Evolutionary conservation across 768 basidiomycete genomes (phyloP).

Genomic region (Podaxis sp.): DNA sequence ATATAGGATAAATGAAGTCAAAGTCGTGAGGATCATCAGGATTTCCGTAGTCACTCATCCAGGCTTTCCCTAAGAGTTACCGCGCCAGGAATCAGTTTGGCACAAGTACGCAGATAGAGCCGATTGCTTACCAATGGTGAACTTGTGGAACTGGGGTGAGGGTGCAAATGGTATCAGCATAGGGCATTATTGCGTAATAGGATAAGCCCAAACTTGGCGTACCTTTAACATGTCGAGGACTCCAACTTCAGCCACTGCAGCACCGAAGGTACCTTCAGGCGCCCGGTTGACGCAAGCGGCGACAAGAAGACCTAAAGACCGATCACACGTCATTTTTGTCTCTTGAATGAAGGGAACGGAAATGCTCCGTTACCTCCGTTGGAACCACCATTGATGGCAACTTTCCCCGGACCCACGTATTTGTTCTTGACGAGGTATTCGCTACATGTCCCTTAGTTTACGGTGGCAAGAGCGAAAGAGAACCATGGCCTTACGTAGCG

Average conservation of each 20-base stretch:
- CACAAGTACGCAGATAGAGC: neutral
- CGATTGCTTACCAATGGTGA: slow-evolving; percentile 57
- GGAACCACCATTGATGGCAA: slow-evolving; percentile 75
- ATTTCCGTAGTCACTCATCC: slow-evolving; percentile 78
- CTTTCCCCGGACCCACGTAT: slow-evolving; percentile 62
- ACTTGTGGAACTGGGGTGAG: slow-evolving; percentile 56
- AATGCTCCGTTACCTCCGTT: slow-evolving; percentile 58
- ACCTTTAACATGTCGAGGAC: slow-evolving; percentile 80
- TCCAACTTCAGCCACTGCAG: slow-evolving; percentile 76
- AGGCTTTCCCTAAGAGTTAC: slow-evolving; percentile 51
- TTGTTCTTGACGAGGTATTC: slow-evolving; percentile 71
- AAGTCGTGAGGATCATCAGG: slow-evolving; percentile 74
- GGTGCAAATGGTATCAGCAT: neutral
- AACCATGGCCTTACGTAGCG: slow-evolving; percentile 52
- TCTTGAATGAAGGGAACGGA: neutral
- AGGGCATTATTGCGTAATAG: neutral
- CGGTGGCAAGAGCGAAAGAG: neutral
- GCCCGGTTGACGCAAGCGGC: slow-evolving; percentile 83
- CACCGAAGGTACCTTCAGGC: slow-evolving; percentile 71
- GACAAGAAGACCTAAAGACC: slow-evolving; percentile 59
- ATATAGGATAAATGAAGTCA: slow-evolving; percentile 78
- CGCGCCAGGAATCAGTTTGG: neutral
- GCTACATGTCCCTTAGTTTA: slow-evolving; percentile 28
- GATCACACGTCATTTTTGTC: neutral
- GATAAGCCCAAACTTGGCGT: slow-evolving; percentile 10